These are phyloP conservation scores for Baorangia bicolor DNA, from an alignment of 768 basidiomycete species.

Conservation along the genomic window DNA sequence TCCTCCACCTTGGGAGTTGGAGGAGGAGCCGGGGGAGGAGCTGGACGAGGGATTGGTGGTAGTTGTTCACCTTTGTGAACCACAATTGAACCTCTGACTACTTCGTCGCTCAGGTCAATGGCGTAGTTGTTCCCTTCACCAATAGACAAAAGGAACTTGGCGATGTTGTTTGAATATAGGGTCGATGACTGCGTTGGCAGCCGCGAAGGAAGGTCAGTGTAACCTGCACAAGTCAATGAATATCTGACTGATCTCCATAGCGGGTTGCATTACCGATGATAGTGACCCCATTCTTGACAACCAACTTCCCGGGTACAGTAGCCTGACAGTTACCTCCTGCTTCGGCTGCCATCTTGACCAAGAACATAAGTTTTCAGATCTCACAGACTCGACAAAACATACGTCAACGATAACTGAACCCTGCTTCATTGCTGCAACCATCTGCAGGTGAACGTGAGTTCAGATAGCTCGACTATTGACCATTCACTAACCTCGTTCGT, in stretches of 20 bases:
- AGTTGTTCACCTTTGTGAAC: conserved; percentile 65
- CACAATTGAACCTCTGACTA: conserved; percentile 77
- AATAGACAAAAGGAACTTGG: conserved; percentile 84
- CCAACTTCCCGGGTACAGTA: conserved; percentile 73
- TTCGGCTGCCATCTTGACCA: conserved; percentile 60
- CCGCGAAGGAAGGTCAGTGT: conserved; percentile 84
- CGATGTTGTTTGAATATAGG: conserved; percentile 88
- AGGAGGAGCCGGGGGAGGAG: conserved; percentile 60
- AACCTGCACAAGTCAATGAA: conserved; percentile 45
- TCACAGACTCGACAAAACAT: conserved; percentile 8
- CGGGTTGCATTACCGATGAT: conserved; percentile 57
- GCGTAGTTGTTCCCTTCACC: conserved; percentile 60
- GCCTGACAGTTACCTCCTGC: conserved; percentile 88
- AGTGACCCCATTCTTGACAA: conserved; percentile 72
- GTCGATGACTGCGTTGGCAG: conserved; percentile 88
- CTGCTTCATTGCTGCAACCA: conserved; percentile 90
- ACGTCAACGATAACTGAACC: conserved; percentile 85
- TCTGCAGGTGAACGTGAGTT: conserved; percentile 35
- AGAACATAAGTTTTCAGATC: conserved; percentile 13
- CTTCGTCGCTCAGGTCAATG: conserved; percentile 79
- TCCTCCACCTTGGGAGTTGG: conserved; percentile 48
- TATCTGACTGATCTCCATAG: not conserved
- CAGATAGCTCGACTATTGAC: not conserved
- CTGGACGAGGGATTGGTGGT: conserved; percentile 64
- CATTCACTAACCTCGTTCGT: conserved; percentile 51